Percentiles rank a stretch among this genome's conserved stretches.
phyloP scores from a whole-genome alignment of 2,329 filamentous ascomycete genomes.

The Akanthomyces uredinophilus region DNA sequence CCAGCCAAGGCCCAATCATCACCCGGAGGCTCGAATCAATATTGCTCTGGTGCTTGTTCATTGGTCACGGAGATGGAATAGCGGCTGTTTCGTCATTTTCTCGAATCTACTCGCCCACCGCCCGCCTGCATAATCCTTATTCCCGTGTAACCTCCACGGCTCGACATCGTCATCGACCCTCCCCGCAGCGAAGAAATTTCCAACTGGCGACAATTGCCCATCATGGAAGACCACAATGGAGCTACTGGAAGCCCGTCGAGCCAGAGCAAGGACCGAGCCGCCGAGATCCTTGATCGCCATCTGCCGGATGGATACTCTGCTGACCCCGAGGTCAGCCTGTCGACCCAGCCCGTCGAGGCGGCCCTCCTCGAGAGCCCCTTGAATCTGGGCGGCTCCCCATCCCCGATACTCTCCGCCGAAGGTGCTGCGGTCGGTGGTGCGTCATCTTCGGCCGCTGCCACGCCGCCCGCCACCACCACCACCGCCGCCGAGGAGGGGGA shows the following conservation, averaged over 20 bases:
- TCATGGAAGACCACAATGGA: slow-evolving; percentile 26
- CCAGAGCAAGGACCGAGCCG: slow-evolving; percentile 28
- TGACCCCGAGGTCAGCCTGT: slow-evolving; percentile 32
- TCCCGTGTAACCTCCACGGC: neutral
- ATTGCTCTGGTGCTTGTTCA: neutral
- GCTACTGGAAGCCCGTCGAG: slow-evolving; percentile 24
- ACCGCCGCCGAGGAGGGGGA: slow-evolving; percentile 21
- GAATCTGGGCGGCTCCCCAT: neutral
- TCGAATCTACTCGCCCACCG: neutral
- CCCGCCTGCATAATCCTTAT: neutral
- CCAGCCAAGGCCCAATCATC: neutral
- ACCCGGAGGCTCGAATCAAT: neutral
- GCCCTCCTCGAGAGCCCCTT: slow-evolving; percentile 15
- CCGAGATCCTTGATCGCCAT: slow-evolving; percentile 33
- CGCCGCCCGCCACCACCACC: slow-evolving; percentile 12
- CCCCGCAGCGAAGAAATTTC: neutral
- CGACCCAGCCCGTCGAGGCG: slow-evolving; percentile 17
- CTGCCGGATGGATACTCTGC: slow-evolving; percentile 37
- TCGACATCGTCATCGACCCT: neutral
- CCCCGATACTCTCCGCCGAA: slow-evolving; percentile 15
- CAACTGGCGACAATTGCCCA: neutral
- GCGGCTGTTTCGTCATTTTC: neutral
- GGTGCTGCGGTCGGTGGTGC: slow-evolving; percentile 9
- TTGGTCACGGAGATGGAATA: neutral
- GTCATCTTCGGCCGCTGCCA: neutral